These are phyloP conservation scores for Scenedesmus sp. DNA, from an alignment of 163 green algal species.

Conservation along the genomic window DNA sequence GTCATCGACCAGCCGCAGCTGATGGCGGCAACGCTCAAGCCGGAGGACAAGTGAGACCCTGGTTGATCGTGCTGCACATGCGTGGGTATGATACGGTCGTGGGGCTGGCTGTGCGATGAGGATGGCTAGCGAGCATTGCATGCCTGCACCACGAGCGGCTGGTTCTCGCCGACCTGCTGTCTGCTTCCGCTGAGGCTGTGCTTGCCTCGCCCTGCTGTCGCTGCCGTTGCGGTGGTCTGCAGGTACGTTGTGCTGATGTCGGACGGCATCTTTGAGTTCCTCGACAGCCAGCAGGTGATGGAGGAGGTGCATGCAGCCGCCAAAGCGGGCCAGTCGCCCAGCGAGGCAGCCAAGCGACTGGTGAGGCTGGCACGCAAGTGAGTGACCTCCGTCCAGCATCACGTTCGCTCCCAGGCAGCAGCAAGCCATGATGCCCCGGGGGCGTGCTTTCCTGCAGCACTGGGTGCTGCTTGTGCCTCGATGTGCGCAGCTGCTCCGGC, in stretches of 20 bases:
- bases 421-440: neutral
- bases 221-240: neutral
- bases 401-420: neutral
- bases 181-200: neutral
- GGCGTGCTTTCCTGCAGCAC: neutral
- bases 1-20: slow-evolving; percentile 63
- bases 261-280: slow-evolving; percentile 73
- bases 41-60: slow-evolving; percentile 57
- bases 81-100: neutral
- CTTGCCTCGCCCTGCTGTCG: neutral
- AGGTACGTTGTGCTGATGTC: slow-evolving; percentile 70
- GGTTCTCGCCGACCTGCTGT: neutral
- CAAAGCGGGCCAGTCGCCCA: slow-evolving; percentile 25
- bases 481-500: neutral
- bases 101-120: neutral
- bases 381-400: neutral
- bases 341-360: slow-evolving; percentile 33
- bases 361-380: slow-evolving; percentile 42
- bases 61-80: too few relatives aligned
- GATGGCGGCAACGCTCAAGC: slow-evolving; percentile 43
- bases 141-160: too few relatives aligned
- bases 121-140: too few relatives aligned
- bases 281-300: slow-evolving; percentile 63
- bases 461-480: neutral
- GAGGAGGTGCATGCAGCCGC: slow-evolving; percentile 55